Evolutionary conservation across 257 asterid species (phyloP).

Genomic region (Striga asiatica): DNA sequence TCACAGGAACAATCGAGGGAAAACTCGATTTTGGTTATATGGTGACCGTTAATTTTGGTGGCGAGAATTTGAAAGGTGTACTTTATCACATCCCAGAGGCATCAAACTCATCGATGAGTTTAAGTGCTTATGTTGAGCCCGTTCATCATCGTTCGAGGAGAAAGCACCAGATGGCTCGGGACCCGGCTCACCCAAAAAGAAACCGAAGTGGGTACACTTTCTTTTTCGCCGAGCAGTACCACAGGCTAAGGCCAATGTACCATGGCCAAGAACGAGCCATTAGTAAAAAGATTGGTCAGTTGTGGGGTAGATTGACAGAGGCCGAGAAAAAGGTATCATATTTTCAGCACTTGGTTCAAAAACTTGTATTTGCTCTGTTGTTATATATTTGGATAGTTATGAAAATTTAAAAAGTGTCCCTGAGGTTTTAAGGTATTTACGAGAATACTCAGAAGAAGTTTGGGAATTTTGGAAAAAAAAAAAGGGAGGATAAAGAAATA

Average conservation of each 20-base stretch:
- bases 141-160: conserved; percentile 27
- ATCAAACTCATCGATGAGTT: conserved; percentile 25
- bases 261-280: conserved; percentile 85
- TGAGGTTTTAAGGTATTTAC: too few species aligned
- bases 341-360: too few species aligned
- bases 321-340: conserved; percentile 87
- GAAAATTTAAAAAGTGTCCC: too few species aligned
- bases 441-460: too few species aligned
- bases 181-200: conserved; percentile 68
- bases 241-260: conserved; percentile 57
- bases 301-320: conserved; percentile 73
- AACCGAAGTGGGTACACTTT: conserved; percentile 82
- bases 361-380: too few species aligned
- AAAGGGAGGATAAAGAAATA: too few species aligned
- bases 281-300: conserved; percentile 62
- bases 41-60: conserved; percentile 54
- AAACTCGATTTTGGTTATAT: conserved; percentile 85
- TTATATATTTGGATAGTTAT: too few species aligned
- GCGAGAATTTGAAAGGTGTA: conserved; percentile 67
- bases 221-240: conserved; percentile 85
- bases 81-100: conserved; percentile 54
- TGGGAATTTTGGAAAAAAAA: too few species aligned
- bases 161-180: conserved; percentile 43
- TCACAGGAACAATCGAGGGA: conserved; percentile 78
- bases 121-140: conserved; percentile 20